A percentile compares a stretch with the other conserved stretches of the same genome.
Conservation (phyloP, 371 early-diverging fungal species). For the Mortierella sp. region DNA sequence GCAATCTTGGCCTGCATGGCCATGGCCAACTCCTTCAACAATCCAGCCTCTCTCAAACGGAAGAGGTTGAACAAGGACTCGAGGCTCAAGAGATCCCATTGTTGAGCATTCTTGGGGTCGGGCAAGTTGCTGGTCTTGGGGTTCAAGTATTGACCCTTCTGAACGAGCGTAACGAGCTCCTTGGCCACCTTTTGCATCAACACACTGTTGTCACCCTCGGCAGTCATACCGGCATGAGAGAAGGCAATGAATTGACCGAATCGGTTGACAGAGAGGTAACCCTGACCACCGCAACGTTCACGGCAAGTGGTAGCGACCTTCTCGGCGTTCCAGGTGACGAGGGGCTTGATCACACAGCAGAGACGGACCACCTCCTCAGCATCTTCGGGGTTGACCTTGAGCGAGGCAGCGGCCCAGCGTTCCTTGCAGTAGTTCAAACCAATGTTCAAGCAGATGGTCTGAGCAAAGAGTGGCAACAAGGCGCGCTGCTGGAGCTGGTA, state of each 20-base stretch:
- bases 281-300: slow-evolving; percentile 82
- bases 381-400: slow-evolving; percentile 54
- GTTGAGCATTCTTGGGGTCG: slow-evolving; percentile 38
- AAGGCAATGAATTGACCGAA: slow-evolving; percentile 63
- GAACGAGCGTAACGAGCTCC: slow-evolving; percentile 68
- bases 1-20: slow-evolving; percentile 61
- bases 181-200: slow-evolving; percentile 80
- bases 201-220: slow-evolving; percentile 83
- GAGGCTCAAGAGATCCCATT: slow-evolving; percentile 57
- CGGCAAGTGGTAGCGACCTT: slow-evolving; percentile 69
- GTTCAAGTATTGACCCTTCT: slow-evolving; percentile 52
- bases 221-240: slow-evolving; percentile 71
- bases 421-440: slow-evolving; percentile 77
- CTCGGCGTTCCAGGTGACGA: slow-evolving; percentile 77
- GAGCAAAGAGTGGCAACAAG: slow-evolving; percentile 70
- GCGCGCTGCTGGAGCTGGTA: slow-evolving; percentile 83
- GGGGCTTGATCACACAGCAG: slow-evolving; percentile 80
- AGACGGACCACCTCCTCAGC: slow-evolving; percentile 70
- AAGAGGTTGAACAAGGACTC: slow-evolving; percentile 60
- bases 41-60: slow-evolving; percentile 57
- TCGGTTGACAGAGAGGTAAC: slow-evolving; percentile 69
- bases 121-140: slow-evolving; percentile 47
- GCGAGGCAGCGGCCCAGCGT: slow-evolving; percentile 60
- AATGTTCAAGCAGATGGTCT: slow-evolving; percentile 71
- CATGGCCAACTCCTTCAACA: slow-evolving; percentile 59